Percentiles rank a stretch among this genome's conserved stretches.
phyloP scores from a whole-genome alignment of 2,329 filamentous ascomycete species.

The Fusarium buxicola region DNA sequence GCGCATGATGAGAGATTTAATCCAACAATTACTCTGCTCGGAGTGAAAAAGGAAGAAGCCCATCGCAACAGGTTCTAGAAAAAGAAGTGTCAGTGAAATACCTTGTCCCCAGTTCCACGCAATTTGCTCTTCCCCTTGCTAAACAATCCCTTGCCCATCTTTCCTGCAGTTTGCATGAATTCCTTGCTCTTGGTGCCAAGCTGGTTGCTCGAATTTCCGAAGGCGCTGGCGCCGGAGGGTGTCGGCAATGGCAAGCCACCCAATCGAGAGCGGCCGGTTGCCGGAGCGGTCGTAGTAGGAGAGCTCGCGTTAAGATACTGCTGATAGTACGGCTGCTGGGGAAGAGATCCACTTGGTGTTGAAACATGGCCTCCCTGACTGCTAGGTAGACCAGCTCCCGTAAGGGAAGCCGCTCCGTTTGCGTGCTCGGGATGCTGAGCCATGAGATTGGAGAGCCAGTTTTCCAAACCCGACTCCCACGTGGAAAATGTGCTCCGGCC shows the following conservation, averaged over 20 bases:
- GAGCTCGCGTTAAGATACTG: constrained; percentile 64
- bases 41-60: constrained; percentile 44
- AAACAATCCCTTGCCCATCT: constrained; percentile 90
- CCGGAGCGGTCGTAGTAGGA: constrained; percentile 41
- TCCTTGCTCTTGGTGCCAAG: constrained; percentile 90
- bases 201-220: constrained; percentile 68
- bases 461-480: constrained; percentile 79
- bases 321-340: constrained; percentile 65
- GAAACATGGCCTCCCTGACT: constrained; percentile 35
- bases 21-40: constrained; percentile 45
- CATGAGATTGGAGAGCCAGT: constrained; percentile 64
- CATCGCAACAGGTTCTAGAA: constrained; percentile 47
- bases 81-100: constrained; percentile 75
- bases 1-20: constrained; percentile 48
- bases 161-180: constrained; percentile 85
- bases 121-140: constrained; percentile 92
- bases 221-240: constrained; percentile 57
- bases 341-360: constrained; percentile 40
- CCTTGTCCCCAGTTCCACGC: constrained; percentile 81
- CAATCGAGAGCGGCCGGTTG: constrained; percentile 52
- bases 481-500: constrained; percentile 76
- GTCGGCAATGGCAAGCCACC: constrained; percentile 52
- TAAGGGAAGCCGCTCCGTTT: constrained; percentile 51
- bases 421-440: constrained; percentile 61
- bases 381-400: constrained; percentile 27